These are phyloP conservation scores for Coelastrella sp. DNA, from an alignment of 139 green algal species.

Conservation along the genomic window DNA sequence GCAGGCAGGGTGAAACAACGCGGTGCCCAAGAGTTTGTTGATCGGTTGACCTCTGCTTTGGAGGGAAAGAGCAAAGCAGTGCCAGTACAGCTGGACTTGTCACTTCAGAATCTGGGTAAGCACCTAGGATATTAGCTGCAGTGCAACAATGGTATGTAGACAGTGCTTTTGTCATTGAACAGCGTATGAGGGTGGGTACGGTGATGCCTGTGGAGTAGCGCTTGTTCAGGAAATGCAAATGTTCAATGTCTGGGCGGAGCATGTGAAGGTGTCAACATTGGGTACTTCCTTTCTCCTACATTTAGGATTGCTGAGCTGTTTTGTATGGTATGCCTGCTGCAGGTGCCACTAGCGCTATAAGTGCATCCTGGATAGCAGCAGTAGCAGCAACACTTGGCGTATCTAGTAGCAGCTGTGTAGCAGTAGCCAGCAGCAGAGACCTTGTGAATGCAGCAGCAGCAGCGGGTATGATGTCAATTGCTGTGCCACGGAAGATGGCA, in stretches of 20 bases:
- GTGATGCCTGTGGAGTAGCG: too few species aligned
- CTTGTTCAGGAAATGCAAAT: too few species aligned
- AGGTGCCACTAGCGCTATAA: constrained; percentile 28
- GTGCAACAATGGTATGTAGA: too few species aligned
- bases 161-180: too few species aligned
- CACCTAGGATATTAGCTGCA: too few species aligned
- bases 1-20: constrained; percentile 37
- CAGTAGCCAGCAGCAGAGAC: constrained; percentile 37
- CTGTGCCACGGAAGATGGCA: constrained; percentile 52
- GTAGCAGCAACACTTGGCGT: constrained; percentile 50
- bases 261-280: too few species aligned
- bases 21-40: constrained; percentile 39
- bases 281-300: too few species aligned
- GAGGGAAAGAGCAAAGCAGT: constrained; percentile 16
- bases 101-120: background rate
- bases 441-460: constrained; percentile 35
- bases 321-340: background rate
- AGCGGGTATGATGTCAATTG: constrained; percentile 40
- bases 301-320: too few species aligned
- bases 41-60: constrained; percentile 7
- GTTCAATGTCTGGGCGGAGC: too few species aligned
- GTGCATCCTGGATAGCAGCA: constrained; percentile 40
- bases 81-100: background rate
- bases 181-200: too few species aligned
- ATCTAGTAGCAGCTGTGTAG: background rate